Evolutionary conservation across 164 flowering plant genomes (phyloP), one percentile per base, ranked within the genome.

Genomic region (Aristolochia californica): DNA sequence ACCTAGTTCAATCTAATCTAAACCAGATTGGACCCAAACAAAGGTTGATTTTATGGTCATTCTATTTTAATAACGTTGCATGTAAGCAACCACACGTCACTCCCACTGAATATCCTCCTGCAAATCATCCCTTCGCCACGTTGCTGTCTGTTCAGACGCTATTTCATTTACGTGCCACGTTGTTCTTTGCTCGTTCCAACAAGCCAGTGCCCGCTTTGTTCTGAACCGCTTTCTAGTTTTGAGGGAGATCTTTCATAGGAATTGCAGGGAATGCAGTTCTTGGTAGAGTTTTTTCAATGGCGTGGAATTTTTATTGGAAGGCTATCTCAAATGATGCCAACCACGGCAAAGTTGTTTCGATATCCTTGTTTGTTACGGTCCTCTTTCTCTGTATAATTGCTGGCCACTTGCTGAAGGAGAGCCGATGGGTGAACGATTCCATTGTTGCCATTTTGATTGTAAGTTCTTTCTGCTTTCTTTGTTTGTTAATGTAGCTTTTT

Each of bases 371-470:
- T 59, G 84, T 82, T 0, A 83, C 87, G 0, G 63, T 85, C 47
- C 76, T 85, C 11, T 81, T 85, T 30, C 57, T 85, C 1, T 81
- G 87, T 55, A 64, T 85, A 2, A 57, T 85, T 25, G 58, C 80
- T 7, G 94, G 89, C 2, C 94, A 83, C 70, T 67, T 83, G 70
- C 78, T 83, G 18, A 78, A 80, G 54, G 82, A 82, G 61, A 78
- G 72, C 64, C 78, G 85, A 18, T 86, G 89, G 94, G 74, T 82
- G 43, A 86, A 86, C 48, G 89, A 83, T 61, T 83, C 89, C 66
- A 78, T 80, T 58, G 72, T 80, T 9, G 84, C 89, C 22, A 76
- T 82, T 57, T 49, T 82, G 21, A 68, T 80, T 23, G 89, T 85
- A 73, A 26, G 66, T 11, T 4, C 5, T 4, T 16, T 49, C 8